Evolutionary conservation across 768 basidiomycete genomes (phyloP), one percentile per base, ranked within the genome.

Genomic region (Russula virescens): DNA sequence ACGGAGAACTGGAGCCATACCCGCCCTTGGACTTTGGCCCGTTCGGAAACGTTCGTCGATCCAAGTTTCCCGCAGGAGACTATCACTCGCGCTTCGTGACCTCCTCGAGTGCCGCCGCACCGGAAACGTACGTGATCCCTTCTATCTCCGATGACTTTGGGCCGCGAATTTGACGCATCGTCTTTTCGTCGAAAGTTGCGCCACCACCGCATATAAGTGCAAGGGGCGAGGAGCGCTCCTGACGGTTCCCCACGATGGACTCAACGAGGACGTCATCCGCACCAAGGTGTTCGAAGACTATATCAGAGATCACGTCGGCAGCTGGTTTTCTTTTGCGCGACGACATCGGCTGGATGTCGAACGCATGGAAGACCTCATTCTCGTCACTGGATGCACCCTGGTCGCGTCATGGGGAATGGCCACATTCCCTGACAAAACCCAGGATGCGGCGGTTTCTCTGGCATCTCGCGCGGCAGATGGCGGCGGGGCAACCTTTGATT

Each of bases 311-410:
- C 1, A 61, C 14, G 31, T 53, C 5, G 53, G 34, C 16, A 35
- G 34, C 16, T 61, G 60, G 60, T 53, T 40, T 8, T 5, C 43
- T 19, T 38, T 61, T 31, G 60, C 60, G 7, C 46, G 28, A 10
- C 11, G 19, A 19, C 21, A 10, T 7, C 2, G 38, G 13, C 19
- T 50, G 31, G 60, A 40, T 13, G 47, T 61, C 45, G 38, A 46
- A 10, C 46, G 31, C 28, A 61, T 61, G 60, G 60, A 61, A 38
- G 60, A 61, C n/a, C 45, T 61, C 28, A 56, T 61, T 26, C 60
- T 61, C 54, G 60, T 61, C 28, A 31, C 60, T 10, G 60, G 60
- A 3, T 61, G 60, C 25, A 50, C 55, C 14, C 26, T 56, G 43
- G 55, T 46, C n/a, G 16, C 55, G n/a, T 45, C 55, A 18, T 56